Conservation (phyloP, 257 asterid species). For the Lithospermum erythrorhizon region DNA sequence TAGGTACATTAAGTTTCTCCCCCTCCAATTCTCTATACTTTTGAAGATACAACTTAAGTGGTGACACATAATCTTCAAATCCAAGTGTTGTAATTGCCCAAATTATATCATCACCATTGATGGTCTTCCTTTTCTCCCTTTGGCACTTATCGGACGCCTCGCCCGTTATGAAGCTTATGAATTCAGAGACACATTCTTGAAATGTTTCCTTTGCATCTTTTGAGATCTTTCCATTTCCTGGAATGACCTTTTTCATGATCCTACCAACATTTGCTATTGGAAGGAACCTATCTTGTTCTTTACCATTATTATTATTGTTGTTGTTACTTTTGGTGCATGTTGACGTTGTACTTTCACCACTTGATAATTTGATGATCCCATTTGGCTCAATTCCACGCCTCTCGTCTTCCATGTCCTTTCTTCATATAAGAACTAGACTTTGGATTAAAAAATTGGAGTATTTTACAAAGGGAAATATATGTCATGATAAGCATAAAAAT, state of each 20-base stretch:
- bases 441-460: neutral
- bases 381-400: neutral
- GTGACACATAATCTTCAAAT: neutral
- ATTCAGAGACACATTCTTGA: neutral
- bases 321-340: neutral
- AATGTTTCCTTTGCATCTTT: neutral
- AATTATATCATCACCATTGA: neutral
- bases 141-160: neutral
- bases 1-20: neutral
- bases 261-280: neutral
- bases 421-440: neutral
- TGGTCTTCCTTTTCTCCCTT: neutral
- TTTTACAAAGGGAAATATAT: neutral
- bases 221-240: neutral
- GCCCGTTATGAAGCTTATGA: neutral
- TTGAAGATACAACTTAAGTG: neutral
- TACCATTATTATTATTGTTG: neutral
- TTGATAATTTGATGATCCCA: neutral
- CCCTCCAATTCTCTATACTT: neutral
- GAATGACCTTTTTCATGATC: neutral
- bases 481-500: neutral
- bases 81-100: neutral
- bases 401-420: neutral
- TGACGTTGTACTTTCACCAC: neutral
- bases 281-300: neutral